Evolutionary conservation across 495 filamentous ascomycete species (phyloP).

Genomic region (Friedmanniomyces simplex): DNA sequence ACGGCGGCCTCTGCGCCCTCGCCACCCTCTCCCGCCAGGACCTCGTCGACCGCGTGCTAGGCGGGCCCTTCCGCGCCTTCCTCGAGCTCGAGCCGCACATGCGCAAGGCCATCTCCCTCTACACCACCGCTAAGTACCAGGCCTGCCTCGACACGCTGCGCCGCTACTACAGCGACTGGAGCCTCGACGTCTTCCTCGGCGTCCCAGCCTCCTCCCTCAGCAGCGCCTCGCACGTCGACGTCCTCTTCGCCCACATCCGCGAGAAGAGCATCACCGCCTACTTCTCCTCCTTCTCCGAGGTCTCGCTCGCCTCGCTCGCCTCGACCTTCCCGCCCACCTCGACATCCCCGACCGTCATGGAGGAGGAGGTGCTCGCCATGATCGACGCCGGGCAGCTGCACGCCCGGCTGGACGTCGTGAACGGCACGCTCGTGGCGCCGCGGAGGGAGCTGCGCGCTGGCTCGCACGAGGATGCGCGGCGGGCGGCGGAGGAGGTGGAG

Average conservation of each 20-base stretch:
- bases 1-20: slow-evolving; percentile 82
- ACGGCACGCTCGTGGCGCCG: slow-evolving; percentile 62
- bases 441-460: slow-evolving; percentile 50
- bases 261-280: slow-evolving; percentile 91
- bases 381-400: slow-evolving; percentile 63
- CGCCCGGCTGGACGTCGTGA: slow-evolving; percentile 74
- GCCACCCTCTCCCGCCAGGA: slow-evolving; percentile 75
- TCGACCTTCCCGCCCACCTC: slow-evolving; percentile 24
- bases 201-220: slow-evolving; percentile 39
- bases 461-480: slow-evolving; percentile 57
- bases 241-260: slow-evolving; percentile 61
- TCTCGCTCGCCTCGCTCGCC: slow-evolving; percentile 34
- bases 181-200: slow-evolving; percentile 81
- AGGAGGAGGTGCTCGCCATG: slow-evolving; percentile 65
- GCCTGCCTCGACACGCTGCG: slow-evolving; percentile 74
- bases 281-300: slow-evolving; percentile 38
- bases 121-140: slow-evolving; percentile 78
- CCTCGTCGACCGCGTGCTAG: slow-evolving; percentile 65
- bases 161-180: slow-evolving; percentile 69
- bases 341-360: slow-evolving; percentile 46
- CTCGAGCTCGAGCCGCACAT: slow-evolving; percentile 92
- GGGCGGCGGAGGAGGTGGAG: slow-evolving; percentile 61
- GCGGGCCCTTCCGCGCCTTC: slow-evolving; percentile 75
- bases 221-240: slow-evolving; percentile 54
- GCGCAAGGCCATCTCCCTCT: slow-evolving; percentile 77